Evolutionary conservation across 1,284 basidiomycete species (phyloP).

Genomic region (Rhodotorula sp.): DNA sequence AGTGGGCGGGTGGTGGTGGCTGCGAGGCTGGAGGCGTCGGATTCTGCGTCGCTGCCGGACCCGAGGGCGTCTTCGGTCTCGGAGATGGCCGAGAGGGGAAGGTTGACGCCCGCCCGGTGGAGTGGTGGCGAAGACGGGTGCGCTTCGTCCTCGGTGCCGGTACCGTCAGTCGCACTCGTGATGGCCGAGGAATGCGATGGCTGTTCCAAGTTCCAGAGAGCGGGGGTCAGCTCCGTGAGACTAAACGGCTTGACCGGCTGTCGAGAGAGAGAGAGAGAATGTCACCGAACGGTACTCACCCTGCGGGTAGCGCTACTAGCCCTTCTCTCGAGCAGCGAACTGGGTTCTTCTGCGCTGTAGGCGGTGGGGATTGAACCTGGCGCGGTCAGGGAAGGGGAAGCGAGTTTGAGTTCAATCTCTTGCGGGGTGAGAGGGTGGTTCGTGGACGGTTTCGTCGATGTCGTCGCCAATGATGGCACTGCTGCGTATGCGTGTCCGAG

Average conservation of each 20-base stretch:
- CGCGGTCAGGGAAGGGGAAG: conserved; percentile 19
- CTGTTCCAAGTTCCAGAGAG: too few relatives aligned
- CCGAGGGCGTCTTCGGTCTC: conserved; percentile 30
- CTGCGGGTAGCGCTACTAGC: background rate
- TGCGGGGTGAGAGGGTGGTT: conserved; percentile 76
- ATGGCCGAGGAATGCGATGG: background rate
- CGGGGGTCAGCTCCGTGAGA: too few relatives aligned
- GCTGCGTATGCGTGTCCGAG: background rate
- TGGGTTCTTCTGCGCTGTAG: background rate
- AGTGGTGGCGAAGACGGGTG: background rate
- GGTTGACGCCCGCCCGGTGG: conserved; percentile 11
- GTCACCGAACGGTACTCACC: too few relatives aligned
- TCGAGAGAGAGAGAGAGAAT: too few relatives aligned
- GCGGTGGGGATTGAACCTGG: background rate
- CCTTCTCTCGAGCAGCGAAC: background rate
- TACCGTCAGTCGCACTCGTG: too few relatives aligned
- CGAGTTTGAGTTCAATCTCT: conserved; percentile 79
- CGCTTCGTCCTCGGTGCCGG: too few relatives aligned
- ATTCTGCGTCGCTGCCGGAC: conserved; percentile 24
- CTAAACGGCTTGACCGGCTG: too few relatives aligned
- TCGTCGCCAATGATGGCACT: background rate
- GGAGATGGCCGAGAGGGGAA: conserved; percentile 38
- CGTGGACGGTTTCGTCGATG: conserved; percentile 37
- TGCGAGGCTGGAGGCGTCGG: conserved; percentile 30
- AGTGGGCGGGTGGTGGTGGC: too few relatives aligned